Base-by-base conservation (phyloP, 2,329 filamentous ascomycete species). In the Sarocladiaceae sp. region DNA sequence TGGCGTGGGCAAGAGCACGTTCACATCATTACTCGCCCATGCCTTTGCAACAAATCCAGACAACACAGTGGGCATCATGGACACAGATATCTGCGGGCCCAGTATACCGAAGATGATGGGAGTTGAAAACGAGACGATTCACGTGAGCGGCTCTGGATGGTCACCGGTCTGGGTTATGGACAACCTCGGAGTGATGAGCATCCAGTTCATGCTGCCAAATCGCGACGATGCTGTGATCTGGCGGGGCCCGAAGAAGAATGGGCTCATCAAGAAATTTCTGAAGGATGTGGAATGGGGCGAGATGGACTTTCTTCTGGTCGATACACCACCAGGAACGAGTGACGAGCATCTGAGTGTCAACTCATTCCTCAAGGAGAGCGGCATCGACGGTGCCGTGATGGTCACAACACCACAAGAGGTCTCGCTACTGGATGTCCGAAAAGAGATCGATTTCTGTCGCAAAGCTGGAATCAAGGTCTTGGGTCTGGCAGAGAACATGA, bases 81-180 rank as follows among this genome's bases (percentile, higher is more conserved):
- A 99, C 70, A 95, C 94, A 6, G 94, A 99, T 69, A 96, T 99
- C 56, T 97, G 91, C 71, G 94, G 94, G 0, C 94, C 94, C 1
- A 90, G 85, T 57, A 97, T 99, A 62, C 94, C 94, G 18, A 97
- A 97, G 74, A 97, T 99, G 93, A 92, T 99, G 86, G 94, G 94
- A 29, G 93, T 97, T 1, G 92, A 97, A 69, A 75, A 83, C 23
- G 93, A 99, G 72, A 96, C 88, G 1, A 94, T 99, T 50, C 94
- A 99, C 67, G 84, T 96, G 51, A 94, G 86, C 64, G 87, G 83
- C 51, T 83, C 86, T 1, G 94, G 94, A 2, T 97, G 92, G 94
- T 90, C 87, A 64, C 94, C 94, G 0, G 93, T 97, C 13, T 97
- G 92, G 89, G 92, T 96, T 15, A 82, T 86, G 61, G 94, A 97